Evolutionary conservation across 495 filamentous ascomycete species (phyloP).

Genomic region (Penicillium daleae): DNA sequence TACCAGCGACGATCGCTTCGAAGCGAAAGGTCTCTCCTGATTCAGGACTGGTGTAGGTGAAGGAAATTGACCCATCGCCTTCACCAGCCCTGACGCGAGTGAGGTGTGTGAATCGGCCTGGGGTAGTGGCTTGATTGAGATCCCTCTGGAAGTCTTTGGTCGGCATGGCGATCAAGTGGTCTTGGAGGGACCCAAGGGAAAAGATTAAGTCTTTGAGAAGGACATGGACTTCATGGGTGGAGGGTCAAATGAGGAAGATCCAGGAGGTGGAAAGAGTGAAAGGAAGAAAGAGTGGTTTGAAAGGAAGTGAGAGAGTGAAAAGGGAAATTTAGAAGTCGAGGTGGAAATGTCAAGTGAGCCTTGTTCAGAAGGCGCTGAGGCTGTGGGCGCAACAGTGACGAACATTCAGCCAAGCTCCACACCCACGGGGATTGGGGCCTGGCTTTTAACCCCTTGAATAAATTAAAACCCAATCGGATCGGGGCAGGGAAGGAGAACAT

Average conservation of each 20-base stretch:
- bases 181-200: not conserved
- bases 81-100: conserved; percentile 56
- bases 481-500: not conserved
- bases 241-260: not conserved
- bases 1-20: conserved; percentile 59
- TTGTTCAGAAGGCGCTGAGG: not conserved
- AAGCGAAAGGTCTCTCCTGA: conserved; percentile 45
- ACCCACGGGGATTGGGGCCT: too few relatives aligned
- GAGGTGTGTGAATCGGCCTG: conserved; percentile 42
- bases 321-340: not conserved
- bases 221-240: not conserved
- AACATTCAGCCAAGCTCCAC: not conserved
- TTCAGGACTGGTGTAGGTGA: conserved; percentile 47
- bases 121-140: conserved; percentile 43
- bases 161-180: conserved; percentile 49
- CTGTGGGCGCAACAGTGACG: not conserved
- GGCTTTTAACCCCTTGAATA: too few relatives aligned
- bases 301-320: not conserved
- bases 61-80: conserved; percentile 65
- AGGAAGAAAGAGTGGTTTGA: not conserved
- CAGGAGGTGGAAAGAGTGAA: not conserved
- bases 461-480: too few relatives aligned
- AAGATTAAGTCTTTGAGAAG: not conserved
- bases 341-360: not conserved
- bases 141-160: conserved; percentile 58